Evolutionary conservation across 2,329 filamentous ascomycete species (phyloP), one percentile per base, ranked within the genome.

Genomic region (Fusarium tjaetaba): DNA sequence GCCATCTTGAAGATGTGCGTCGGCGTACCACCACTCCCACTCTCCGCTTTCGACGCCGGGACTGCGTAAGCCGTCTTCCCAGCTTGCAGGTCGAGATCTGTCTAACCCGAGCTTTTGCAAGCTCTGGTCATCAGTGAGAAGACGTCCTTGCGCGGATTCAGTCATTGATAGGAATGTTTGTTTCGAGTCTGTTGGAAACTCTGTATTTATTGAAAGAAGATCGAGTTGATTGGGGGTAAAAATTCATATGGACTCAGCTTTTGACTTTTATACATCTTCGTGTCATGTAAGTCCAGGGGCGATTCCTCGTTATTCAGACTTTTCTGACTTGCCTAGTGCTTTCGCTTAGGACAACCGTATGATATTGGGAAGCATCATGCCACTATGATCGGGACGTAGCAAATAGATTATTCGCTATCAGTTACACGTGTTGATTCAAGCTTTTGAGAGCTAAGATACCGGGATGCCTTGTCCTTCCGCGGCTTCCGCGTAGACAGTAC

Each of bases 191-290:
- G 2, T 30, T 18, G 14, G 36, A 42, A 42, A 30, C 24, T 30
- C 11, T 42, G 20, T 18, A n/a, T 15, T 14, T 0, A 24, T 32
- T 32, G 46, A 14, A 24, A 24, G 14, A 10, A 41, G 18, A 20
- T 20, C n/a, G 3, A 55, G 15, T 41, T 30, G 11, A 20, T 18
- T 11, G 9, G 30, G 6, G 2, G 22, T 9, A 5, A 5, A 5
- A 11, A 13, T n/a, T 3, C 2, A 24, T 15, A 8, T 10, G 1
- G 34, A 9, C 5, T 11, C 4, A 4, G 1, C 4, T 15, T 30
- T 56, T 14, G 6, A 7, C 9, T 13, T 42, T 42, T 56, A 42
- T 56, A 56, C 2, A 18, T 13, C 15, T 3, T 24, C 6, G 22
- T 56, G 13, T 30, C 20, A n/a, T 41, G 26, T 28, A 22, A 7